A percentile compares a stretch with the other conserved stretches of the same genome.
Evolutionary conservation across 305 asterid genomes (phyloP).

Genomic region (Ilex paraguariensis): DNA sequence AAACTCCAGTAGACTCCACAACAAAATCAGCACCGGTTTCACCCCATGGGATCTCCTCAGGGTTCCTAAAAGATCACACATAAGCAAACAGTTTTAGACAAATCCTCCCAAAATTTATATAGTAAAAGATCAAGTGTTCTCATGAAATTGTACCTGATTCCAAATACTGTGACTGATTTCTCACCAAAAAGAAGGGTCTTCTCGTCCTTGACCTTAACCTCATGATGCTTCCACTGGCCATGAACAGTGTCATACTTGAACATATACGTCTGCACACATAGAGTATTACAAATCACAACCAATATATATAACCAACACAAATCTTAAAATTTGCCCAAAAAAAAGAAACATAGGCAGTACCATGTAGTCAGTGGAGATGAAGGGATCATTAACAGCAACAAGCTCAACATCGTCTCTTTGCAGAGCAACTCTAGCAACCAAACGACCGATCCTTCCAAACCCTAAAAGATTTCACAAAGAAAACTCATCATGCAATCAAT

Average conservation of each 20-base stretch:
- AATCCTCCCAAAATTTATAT: too few species aligned
- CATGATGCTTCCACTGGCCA: constrained; percentile 57
- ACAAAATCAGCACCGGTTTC: constrained; percentile 74
- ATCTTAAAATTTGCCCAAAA: too few species aligned
- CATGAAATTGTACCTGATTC: constrained; percentile 23
- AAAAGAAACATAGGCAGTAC: not conserved
- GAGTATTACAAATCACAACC: not conserved
- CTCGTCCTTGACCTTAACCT: constrained; percentile 47
- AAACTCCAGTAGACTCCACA: constrained; percentile 82
- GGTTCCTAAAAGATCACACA: constrained; percentile 40
- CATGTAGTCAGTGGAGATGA: constrained; percentile 27
- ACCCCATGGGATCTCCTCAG: constrained; percentile 88
- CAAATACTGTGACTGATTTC: constrained; percentile 40
- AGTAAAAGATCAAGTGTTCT: too few species aligned
- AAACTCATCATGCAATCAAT: constrained; percentile 1
- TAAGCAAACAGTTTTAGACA: not conserved
- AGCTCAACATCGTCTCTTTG: constrained; percentile 28
- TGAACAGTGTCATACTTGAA: constrained; percentile 58
- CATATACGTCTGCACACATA: constrained; percentile 41
- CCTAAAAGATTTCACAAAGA: constrained; percentile 16
- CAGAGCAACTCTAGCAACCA: constrained; percentile 35
- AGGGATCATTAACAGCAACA: constrained; percentile 27
- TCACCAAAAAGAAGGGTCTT: constrained; percentile 57
- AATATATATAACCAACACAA: not conserved
- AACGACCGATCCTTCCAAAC: constrained; percentile 28